Evolutionary conservation across 1,139 yeast genomes (phyloP).

Genomic region (Debaryomyces sp.): DNA sequence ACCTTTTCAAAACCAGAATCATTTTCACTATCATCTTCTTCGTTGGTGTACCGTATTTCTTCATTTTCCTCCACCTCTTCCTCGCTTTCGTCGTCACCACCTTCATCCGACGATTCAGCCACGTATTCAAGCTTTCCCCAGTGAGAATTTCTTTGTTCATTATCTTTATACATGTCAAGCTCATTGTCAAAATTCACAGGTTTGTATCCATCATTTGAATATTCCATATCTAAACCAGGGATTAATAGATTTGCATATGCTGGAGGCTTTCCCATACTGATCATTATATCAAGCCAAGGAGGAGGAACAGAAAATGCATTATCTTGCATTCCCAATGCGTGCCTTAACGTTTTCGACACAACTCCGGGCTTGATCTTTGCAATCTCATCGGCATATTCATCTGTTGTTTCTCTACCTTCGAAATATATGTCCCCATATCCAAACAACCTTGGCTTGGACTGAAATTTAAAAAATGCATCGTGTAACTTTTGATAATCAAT

Average conservation of each 20-base stretch:
- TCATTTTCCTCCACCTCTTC: slow-evolving; percentile 13
- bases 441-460: slow-evolving; percentile 69
- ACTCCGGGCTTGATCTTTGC: slow-evolving; percentile 65
- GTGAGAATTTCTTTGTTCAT: slow-evolving; percentile 21
- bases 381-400: slow-evolving; percentile 41
- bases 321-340: slow-evolving; percentile 71
- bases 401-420: slow-evolving; percentile 72
- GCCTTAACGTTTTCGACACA: slow-evolving; percentile 57
- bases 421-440: slow-evolving; percentile 77
- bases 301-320: slow-evolving; percentile 55
- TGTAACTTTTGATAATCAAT: slow-evolving; percentile 82
- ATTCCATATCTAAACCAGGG: slow-evolving; percentile 52
- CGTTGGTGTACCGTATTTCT: slow-evolving; percentile 9
- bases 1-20: slow-evolving; percentile 20
- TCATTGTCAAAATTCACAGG: slow-evolving; percentile 16
- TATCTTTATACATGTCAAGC: slow-evolving; percentile 20
- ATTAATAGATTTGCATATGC: slow-evolving; percentile 69
- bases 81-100: slow-evolving; percentile 19
- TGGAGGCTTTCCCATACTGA: slow-evolving; percentile 81
- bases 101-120: slow-evolving; percentile 36
- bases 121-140: slow-evolving; percentile 47
- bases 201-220: slow-evolving; percentile 40
- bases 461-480: slow-evolving; percentile 84
- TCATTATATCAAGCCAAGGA: slow-evolving; percentile 83
- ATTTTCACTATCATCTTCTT: slow-evolving; percentile 13